Conservation (phyloP, 768 basidiomycete species). For the Kwoniella pini region DNA sequence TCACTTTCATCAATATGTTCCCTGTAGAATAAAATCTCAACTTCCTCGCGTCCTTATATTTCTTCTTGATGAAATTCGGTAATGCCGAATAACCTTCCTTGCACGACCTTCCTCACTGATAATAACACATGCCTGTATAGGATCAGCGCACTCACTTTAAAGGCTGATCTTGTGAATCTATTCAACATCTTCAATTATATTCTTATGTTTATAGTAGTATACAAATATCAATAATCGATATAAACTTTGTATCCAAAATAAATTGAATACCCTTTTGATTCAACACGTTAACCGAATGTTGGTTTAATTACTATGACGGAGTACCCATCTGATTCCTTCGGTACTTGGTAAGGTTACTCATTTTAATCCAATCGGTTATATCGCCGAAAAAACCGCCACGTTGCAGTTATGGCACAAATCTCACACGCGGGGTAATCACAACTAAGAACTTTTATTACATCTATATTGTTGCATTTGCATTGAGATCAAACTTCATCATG, state of each 20-base stretch:
- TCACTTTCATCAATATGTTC: neutral
- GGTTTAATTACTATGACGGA: neutral
- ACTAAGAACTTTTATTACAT: no score
- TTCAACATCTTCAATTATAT: slow-evolving; percentile 8
- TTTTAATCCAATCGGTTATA: slow-evolving; percentile 4
- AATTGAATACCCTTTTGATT: no score
- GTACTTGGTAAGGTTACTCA: no score
- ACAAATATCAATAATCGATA: neutral
- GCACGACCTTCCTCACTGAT: neutral
- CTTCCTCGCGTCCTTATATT: no score
- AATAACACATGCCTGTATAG: no score
- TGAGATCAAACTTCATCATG: no score
- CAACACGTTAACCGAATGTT: neutral
- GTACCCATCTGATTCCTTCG: neutral
- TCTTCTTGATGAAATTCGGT: no score
- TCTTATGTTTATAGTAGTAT: neutral
- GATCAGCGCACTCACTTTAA: slow-evolving; percentile 25
- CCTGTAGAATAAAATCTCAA: no score
- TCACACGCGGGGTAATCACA: neutral
- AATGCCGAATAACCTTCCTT: slow-evolving; percentile 4
- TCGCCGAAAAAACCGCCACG: slow-evolving; percentile 17
- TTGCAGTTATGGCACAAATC: slow-evolving; percentile 1
- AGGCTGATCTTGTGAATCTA: slow-evolving; percentile 19
- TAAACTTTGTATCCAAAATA: no score
- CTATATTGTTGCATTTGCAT: no score